Evolutionary conservation across 2,329 filamentous ascomycete species (phyloP).

Genomic region (Trichophyton equinum): DNA sequence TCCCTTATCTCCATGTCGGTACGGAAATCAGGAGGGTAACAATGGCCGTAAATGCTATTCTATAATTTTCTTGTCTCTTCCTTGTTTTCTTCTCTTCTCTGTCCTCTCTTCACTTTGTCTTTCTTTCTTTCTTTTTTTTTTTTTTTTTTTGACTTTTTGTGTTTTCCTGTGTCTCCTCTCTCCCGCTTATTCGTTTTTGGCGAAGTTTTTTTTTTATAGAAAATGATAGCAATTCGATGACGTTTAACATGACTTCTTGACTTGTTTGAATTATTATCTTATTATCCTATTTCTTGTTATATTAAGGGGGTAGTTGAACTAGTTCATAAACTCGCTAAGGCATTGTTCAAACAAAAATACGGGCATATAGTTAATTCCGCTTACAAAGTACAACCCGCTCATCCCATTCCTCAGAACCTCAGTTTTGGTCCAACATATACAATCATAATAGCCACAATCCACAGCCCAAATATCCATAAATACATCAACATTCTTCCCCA

Average conservation of each 20-base stretch:
- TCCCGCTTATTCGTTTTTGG: slow-evolving; percentile 4
- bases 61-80: slow-evolving; percentile 19
- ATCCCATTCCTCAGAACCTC: slow-evolving; percentile 48
- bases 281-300: not conserved
- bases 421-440: slow-evolving; percentile 83
- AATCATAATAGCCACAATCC: slow-evolving; percentile 62
- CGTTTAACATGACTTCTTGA: not conserved
- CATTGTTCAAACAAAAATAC: too few relatives aligned
- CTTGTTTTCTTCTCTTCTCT: slow-evolving; percentile 7
- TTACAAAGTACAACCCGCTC: not conserved
- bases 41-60: slow-evolving; percentile 9
- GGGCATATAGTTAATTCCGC: not conserved
- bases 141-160: slow-evolving; percentile 1
- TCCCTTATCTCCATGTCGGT: not conserved
- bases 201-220: slow-evolving; percentile 9
- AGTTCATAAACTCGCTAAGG: too few relatives aligned
- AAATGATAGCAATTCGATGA: slow-evolving; percentile 8
- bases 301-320: not conserved
- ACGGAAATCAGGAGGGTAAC: slow-evolving; percentile 2
- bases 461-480: slow-evolving; percentile 68
- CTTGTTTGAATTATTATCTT: too few relatives aligned
- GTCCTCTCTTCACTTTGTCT: slow-evolving; percentile 5
- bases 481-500: slow-evolving; percentile 75
- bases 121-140: not conserved
- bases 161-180: not conserved